Conservation (phyloP, 805 yeast genomes). For the Candida hispaniensis region DNA sequence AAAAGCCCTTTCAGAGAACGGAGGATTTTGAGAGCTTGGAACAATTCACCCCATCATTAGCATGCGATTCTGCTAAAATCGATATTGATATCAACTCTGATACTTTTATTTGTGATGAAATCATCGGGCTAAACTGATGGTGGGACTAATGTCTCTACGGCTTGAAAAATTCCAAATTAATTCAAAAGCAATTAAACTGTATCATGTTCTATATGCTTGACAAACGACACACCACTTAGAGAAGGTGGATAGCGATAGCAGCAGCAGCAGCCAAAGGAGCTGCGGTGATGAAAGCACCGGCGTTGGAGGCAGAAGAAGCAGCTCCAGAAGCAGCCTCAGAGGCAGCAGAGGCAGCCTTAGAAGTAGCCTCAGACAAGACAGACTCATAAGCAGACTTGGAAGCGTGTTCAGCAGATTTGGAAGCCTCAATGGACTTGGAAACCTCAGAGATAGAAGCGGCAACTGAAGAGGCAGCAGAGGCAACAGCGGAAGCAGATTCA, state of each 20-base stretch:
- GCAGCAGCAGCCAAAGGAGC: conserved; percentile 11
- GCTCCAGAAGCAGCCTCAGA: conserved; percentile 2
- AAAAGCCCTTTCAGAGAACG: too few species aligned
- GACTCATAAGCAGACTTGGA: conserved; percentile 7
- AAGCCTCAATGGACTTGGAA: not conserved
- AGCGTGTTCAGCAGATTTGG: conserved; percentile 4
- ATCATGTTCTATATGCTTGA: too few species aligned
- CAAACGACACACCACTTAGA: too few species aligned
- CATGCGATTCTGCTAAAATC: too few species aligned
- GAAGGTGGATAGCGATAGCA: conserved; percentile 6
- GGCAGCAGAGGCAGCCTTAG: conserved; percentile 9
- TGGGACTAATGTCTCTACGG: too few species aligned
- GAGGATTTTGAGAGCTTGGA: too few species aligned
- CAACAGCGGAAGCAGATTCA: conserved; percentile 10
- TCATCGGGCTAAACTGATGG: too few species aligned
- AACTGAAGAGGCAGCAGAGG: conserved; percentile 9
- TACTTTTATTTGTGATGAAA: too few species aligned
- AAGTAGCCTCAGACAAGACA: not conserved
- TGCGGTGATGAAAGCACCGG: conserved; percentile 4
- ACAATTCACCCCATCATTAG: too few species aligned
- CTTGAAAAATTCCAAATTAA: too few species aligned
- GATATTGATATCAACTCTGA: too few species aligned
- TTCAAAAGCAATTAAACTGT: too few species aligned
- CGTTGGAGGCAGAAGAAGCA: conserved; percentile 7
- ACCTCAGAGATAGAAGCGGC: conserved; percentile 1